These are phyloP conservation scores for Fusarium multiceps DNA, from an alignment of 2,329 filamentous ascomycete species.

Conservation along the genomic window DNA sequence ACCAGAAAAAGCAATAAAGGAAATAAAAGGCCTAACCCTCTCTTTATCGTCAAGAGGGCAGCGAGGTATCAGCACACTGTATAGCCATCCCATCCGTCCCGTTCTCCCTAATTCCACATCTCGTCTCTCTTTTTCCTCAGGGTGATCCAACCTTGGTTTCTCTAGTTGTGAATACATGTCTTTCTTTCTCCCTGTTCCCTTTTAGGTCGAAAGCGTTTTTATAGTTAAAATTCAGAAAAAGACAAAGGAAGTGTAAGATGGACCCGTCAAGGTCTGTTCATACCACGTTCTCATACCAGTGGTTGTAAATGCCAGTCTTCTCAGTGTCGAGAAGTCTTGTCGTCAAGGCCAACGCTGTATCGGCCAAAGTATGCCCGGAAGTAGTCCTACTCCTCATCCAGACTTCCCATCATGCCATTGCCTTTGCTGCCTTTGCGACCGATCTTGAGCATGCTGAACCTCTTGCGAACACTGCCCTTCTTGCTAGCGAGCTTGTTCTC, in stretches of 20 bases:
- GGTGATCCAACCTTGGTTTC: constrained; percentile 25
- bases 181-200: constrained; percentile 7
- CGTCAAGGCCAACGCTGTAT: constrained; percentile 42
- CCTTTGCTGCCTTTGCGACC: constrained; percentile 74
- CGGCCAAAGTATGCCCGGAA: constrained; percentile 49
- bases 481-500: constrained; percentile 55
- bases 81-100: constrained; percentile 17
- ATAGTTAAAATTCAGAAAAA: constrained; percentile 25
- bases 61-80: constrained; percentile 43
- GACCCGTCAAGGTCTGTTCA: constrained; percentile 12
- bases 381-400: constrained; percentile 65
- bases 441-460: constrained; percentile 81
- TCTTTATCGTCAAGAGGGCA: constrained; percentile 17
- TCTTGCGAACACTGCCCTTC: constrained; percentile 77
- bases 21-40: constrained; percentile 13
- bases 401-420: constrained; percentile 62
- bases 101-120: constrained; percentile 4
- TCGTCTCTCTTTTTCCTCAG: constrained; percentile 3
- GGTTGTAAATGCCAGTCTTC: constrained; percentile 11
- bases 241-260: constrained; percentile 16
- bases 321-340: constrained; percentile 18
- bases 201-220: constrained; percentile 4
- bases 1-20: constrained; percentile 8
- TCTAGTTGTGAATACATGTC: constrained; percentile 26
- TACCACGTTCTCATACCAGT: constrained; percentile 13